Conservation (phyloP, 345 rosid species). For the Orychophragmus violaceus region DNA sequence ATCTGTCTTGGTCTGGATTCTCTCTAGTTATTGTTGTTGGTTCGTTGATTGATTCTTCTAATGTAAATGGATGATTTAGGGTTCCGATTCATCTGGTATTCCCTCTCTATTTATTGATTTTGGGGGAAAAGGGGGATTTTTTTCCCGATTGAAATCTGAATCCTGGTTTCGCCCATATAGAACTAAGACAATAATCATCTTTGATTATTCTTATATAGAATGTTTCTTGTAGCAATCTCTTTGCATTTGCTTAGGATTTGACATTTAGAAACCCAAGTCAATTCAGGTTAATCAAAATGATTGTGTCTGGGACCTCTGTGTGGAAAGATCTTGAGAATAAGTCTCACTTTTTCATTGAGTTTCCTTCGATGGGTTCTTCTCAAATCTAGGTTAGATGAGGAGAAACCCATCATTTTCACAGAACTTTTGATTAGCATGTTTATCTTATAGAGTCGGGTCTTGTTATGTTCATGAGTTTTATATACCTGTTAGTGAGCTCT, state of each 20-base stretch:
- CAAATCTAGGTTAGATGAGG: not conserved
- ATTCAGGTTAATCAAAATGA: not conserved
- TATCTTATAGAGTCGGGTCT: not conserved
- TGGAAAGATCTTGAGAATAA: not conserved
- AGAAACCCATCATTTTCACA: not conserved
- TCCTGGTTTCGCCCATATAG: not conserved
- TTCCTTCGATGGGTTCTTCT: not conserved
- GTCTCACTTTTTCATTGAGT: not conserved
- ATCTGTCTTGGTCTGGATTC: not conserved
- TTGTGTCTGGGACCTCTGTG: not conserved
- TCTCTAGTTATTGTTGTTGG: not conserved
- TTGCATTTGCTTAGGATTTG: not conserved
- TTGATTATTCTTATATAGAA: not conserved
- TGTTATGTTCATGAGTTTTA: not conserved
- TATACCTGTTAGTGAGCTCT: not conserved
- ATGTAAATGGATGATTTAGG: not conserved
- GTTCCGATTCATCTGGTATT: not conserved
- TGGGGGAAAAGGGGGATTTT: not conserved
- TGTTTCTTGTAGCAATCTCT: not conserved
- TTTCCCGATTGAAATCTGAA: slow-evolving; percentile 1
- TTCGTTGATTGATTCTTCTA: not conserved
- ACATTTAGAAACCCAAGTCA: not conserved
- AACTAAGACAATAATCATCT: not conserved
- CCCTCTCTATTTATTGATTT: not conserved
- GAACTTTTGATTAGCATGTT: not conserved